Evolutionary conservation across 2,329 filamentous ascomycete genomes (phyloP), one percentile per base, ranked within the genome.

Genomic region (Penicillium sp.): DNA sequence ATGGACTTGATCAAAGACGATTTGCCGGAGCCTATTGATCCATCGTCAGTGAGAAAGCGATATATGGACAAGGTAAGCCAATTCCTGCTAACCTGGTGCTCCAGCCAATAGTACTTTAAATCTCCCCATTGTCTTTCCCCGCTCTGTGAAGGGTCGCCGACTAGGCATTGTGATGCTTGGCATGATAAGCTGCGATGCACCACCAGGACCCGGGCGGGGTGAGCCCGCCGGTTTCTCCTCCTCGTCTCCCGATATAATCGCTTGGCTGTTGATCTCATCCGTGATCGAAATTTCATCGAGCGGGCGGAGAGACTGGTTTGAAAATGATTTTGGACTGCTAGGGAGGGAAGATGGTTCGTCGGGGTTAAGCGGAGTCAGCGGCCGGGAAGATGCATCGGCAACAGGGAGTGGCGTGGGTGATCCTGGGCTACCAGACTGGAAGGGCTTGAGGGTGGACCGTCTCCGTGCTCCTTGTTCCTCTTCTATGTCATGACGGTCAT

Each of bases 151-250:
- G 0, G 90, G 90, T 36, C 89, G 78, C 34, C 93, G 81, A 45
- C 81, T 86, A 3, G 93, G 91, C 79, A 98, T 93, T 47, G 80
- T 83, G 56, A 98, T 84, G 59, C 89, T 95, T 4, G 93, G 93
- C 93, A 98, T 98, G 45, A 98, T 87, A n/a, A 98, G 77, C 64
- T 97, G 90, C n/a, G 71, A 69, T 9, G 69, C 56, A 57, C 70
- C 64, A 43, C 68, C 65, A 18, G 59, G 56, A 3, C 45, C 51
- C 20, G 63, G 38, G 33, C 57, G 56, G 7, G 56, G 54, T 7
- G 62, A 60, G 6, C 48, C 52, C 7, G 44, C 38, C 9, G 44
- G 35, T 13, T 60, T 59, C 23, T 71, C 74, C 60, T 78, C 82
- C 57, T 80, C 71, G 52, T 82, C 70, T 48, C 75, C 69, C 56